Conservation (phyloP, 2,329 filamentous ascomycete genomes). For the Fusarium odoratissimum region DNA sequence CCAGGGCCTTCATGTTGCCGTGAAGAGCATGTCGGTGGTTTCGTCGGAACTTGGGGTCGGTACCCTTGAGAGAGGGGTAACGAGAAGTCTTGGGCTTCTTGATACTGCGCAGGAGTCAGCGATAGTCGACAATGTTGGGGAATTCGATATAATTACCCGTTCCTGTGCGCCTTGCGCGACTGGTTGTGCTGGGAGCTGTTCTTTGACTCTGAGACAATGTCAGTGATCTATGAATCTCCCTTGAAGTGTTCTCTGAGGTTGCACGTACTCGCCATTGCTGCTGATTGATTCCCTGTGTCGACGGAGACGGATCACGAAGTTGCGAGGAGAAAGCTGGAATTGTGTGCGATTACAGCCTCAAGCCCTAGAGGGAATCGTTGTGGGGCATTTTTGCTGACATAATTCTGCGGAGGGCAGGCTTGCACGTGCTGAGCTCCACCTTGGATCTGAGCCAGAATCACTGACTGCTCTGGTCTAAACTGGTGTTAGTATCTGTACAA, state of each 20-base stretch:
- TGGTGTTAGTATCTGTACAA: not conserved
- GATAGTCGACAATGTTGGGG: not conserved
- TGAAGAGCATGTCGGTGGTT: slow-evolving; percentile 99
- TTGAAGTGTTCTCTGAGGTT: not conserved
- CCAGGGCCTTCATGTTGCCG: slow-evolving; percentile 97
- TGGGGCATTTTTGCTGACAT: slow-evolving; percentile 37
- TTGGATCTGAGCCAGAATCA: not conserved
- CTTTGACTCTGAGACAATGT: slow-evolving; percentile 84
- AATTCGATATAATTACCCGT: slow-evolving; percentile 77
- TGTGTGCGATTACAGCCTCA: slow-evolving; percentile 44
- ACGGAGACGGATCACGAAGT: slow-evolving; percentile 45
- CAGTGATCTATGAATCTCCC: slow-evolving; percentile 22
- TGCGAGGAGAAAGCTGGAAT: slow-evolving; percentile 45
- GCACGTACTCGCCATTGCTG: slow-evolving; percentile 57
- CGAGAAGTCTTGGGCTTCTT: slow-evolving; percentile 99
- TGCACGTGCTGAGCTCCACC: slow-evolving; percentile 15
- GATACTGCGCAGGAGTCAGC: slow-evolving; percentile 74
- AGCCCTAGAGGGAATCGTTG: slow-evolving; percentile 45
- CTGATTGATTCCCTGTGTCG: slow-evolving; percentile 46
- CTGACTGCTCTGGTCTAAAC: not conserved
- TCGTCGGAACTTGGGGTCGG: slow-evolving; percentile 99
- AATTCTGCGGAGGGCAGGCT: slow-evolving; percentile 17
- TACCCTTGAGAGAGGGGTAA: slow-evolving; percentile 98
- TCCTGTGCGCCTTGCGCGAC: slow-evolving; percentile 98
- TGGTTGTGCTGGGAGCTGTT: slow-evolving; percentile 99